phyloP scores from a whole-genome alignment of 176 grass and related monocot species.

The Tuctoria greenei region DNA sequence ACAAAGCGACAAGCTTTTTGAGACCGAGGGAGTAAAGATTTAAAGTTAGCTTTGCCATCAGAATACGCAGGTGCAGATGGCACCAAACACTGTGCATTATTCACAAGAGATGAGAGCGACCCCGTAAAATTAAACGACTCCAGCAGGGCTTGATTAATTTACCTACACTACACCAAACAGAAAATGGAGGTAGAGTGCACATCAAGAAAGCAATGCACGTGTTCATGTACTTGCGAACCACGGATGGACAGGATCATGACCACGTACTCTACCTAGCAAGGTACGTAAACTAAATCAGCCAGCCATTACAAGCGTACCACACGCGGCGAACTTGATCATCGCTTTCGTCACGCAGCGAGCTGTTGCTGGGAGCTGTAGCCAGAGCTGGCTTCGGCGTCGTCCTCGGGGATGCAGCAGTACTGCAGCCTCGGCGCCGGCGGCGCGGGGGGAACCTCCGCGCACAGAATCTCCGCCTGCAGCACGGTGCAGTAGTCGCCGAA shows the following conservation, averaged over 20 bases:
- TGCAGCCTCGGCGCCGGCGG: slow-evolving; percentile 35
- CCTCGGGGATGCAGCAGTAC: slow-evolving; percentile 51
- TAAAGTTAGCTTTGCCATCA: slow-evolving; percentile 21
- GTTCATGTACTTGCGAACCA: neutral
- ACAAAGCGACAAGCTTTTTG: too few relatives aligned
- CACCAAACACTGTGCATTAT: slow-evolving; percentile 30
- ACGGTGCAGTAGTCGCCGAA: slow-evolving; percentile 59
- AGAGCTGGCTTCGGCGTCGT: slow-evolving; percentile 34
- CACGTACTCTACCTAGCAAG: slow-evolving; percentile 16
- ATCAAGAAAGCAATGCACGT: slow-evolving; percentile 18
- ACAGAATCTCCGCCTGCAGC: slow-evolving; percentile 48
- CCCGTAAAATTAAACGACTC: neutral
- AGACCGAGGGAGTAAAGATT: neutral
- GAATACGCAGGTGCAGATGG: slow-evolving; percentile 2
- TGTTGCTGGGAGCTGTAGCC: slow-evolving; percentile 31
- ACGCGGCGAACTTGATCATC: neutral
- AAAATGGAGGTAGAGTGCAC: slow-evolving; percentile 25
- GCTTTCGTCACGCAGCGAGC: slow-evolving; percentile 53
- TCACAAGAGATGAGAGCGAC: slow-evolving; percentile 8
- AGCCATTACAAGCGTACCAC: neutral
- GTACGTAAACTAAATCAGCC: neutral
- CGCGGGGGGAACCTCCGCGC: slow-evolving; percentile 21
- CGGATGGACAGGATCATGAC: neutral
- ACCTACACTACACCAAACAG: slow-evolving; percentile 24
- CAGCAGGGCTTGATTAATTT: neutral